phyloP scores from a whole-genome alignment of 1,284 basidiomycete genomes.

The Sporisorium exsertum region DNA sequence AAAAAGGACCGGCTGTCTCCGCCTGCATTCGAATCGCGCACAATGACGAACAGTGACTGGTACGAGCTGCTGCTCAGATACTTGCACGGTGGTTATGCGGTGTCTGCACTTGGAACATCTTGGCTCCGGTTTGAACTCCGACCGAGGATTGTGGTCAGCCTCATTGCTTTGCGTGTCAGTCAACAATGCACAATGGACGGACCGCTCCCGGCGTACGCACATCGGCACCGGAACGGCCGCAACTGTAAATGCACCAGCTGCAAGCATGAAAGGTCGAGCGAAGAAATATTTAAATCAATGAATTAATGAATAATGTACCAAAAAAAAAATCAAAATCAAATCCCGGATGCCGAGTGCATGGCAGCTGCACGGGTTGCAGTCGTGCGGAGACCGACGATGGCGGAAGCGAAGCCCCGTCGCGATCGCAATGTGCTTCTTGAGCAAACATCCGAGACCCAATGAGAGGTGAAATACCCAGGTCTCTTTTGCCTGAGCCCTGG shows the following conservation, averaged over 20 bases:
- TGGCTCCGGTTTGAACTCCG: background rate
- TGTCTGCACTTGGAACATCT: background rate
- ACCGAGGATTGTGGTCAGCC: too few relatives aligned
- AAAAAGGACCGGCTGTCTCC: background rate
- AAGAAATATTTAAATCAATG: background rate
- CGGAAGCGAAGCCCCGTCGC: conserved; percentile 18
- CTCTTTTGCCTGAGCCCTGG: background rate
- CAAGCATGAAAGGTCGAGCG: too few relatives aligned
- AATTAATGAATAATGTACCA: too few relatives aligned
- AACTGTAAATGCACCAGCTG: background rate
- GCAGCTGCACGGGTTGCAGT: conserved; percentile 10
- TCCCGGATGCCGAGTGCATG: conserved; percentile 6
- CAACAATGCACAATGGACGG: background rate
- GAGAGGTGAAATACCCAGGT: background rate
- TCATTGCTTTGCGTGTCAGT: too few relatives aligned
- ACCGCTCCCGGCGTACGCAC: too few relatives aligned
- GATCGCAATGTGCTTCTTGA: conserved; percentile 28
- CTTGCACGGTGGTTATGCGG: background rate
- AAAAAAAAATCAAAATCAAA: background rate
- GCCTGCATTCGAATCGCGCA: background rate
- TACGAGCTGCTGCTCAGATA: background rate
- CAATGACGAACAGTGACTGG: background rate
- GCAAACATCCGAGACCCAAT: background rate
- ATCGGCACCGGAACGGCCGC: too few relatives aligned
- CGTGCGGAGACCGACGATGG: conserved; percentile 8